Evolutionary conservation across 78 protist genomes (phyloP).

Genomic region (Chrysochromulina tobinii): DNA sequence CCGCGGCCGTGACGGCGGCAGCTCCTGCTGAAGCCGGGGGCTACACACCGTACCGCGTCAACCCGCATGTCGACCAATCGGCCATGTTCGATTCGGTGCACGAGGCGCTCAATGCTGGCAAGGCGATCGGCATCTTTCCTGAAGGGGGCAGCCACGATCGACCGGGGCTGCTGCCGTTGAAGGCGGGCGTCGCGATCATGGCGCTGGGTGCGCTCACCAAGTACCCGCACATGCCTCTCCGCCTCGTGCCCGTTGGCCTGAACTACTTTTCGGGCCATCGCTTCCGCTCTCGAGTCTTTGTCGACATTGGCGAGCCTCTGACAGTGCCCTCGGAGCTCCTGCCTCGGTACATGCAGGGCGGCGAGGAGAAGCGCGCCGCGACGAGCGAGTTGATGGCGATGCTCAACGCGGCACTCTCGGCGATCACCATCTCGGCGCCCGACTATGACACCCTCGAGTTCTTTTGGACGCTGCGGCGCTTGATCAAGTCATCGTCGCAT

Average conservation of each 20-base stretch:
- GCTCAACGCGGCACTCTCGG: neutral
- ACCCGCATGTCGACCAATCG: conserved; percentile 33
- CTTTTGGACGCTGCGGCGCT: conserved; percentile 8
- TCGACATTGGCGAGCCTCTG: conserved; percentile 53
- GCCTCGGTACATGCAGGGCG: neutral
- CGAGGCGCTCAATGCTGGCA: neutral
- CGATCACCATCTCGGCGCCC: conserved; percentile 44
- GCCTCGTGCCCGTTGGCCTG: conserved; percentile 52
- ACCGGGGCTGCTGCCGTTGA: conserved; percentile 47
- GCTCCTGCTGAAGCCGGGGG: too few species aligned
- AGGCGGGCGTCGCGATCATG: conserved; percentile 49
- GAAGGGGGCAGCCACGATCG: conserved; percentile 66
- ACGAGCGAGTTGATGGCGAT: neutral
- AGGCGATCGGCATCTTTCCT: conserved; percentile 58
- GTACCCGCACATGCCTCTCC: neutral
- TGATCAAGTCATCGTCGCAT: conserved; percentile 27
- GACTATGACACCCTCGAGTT: conserved; percentile 41
- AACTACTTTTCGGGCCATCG: conserved; percentile 46
- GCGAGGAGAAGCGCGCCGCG: conserved; percentile 18
- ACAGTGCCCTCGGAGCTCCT: neutral
- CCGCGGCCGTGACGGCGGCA: too few species aligned
- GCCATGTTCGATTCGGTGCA: neutral
- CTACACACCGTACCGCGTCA: neutral
- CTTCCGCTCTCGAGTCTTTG: conserved; percentile 46
- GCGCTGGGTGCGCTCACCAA: conserved; percentile 9